Conservation (phyloP, 228 moss, liverwort and hornwort genomes). For the Sphagnum magellanicum region DNA sequence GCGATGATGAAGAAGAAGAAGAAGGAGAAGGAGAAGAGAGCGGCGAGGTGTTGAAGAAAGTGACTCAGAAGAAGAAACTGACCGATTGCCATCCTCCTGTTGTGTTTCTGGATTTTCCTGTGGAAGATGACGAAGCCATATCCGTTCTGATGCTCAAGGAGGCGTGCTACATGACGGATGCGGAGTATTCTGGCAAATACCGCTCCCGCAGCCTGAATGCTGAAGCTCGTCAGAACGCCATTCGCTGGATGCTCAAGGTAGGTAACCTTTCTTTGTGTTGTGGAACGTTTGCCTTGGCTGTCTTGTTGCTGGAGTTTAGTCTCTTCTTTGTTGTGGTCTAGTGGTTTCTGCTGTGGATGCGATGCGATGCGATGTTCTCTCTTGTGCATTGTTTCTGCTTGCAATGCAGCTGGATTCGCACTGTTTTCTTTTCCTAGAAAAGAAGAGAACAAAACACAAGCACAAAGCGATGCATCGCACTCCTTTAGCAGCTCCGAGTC, state of each 20-base stretch:
- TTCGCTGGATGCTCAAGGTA: constrained; percentile 59
- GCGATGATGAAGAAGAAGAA: constrained; percentile 1
- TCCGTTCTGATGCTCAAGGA: constrained; percentile 44
- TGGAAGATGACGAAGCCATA: constrained; percentile 36
- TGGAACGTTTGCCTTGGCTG: not conserved
- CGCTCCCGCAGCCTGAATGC: constrained; percentile 25
- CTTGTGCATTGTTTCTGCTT: not conserved
- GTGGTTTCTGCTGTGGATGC: not conserved
- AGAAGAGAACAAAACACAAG: no score
- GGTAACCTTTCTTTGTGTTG: not conserved
- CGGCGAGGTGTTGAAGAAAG: constrained; percentile 26
- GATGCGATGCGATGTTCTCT: not conserved
- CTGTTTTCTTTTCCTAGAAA: not conserved
- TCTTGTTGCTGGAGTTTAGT: not conserved
- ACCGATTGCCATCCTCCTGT: constrained; percentile 6
- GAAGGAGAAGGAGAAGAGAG: constrained; percentile 16
- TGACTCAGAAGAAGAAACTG: constrained; percentile 4
- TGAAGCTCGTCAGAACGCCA: constrained; percentile 34
- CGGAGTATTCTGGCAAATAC: constrained; percentile 37
- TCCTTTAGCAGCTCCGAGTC: no score
- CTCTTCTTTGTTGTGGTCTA: not conserved
- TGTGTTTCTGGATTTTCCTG: constrained; percentile 27
- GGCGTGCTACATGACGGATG: constrained; percentile 35
- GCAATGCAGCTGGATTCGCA: not conserved
- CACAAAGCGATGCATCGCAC: no score